phyloP scores from a whole-genome alignment of 371 early-diverging fungal genomes.

The Nosema granulosis region DNA sequence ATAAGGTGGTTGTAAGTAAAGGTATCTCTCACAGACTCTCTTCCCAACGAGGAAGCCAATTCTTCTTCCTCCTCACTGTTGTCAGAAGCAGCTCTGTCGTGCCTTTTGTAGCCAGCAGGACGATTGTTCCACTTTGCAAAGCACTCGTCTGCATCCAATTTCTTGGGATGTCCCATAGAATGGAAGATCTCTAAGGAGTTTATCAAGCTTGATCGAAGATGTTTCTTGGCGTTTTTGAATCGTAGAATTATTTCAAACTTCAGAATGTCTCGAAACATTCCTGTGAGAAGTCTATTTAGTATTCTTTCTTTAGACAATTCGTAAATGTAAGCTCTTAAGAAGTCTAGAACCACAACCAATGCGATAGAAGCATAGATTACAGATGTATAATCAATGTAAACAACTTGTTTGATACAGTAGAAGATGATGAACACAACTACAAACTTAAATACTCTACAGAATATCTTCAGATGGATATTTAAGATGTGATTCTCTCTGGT shows the following conservation, averaged over 20 bases:
- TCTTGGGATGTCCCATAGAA: conserved; percentile 46
- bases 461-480: conserved; percentile 21
- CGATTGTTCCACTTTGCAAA: conserved; percentile 41
- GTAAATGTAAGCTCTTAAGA: conserved; percentile 42
- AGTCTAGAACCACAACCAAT: conserved; percentile 23
- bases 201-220: not conserved
- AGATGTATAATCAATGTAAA: not conserved
- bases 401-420: not conserved
- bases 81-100: not conserved
- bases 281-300: conserved; percentile 50
- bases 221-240: not conserved
- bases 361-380: not conserved
- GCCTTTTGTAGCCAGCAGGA: not conserved
- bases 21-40: not conserved
- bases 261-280: conserved; percentile 55
- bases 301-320: conserved; percentile 37
- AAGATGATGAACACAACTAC: not conserved
- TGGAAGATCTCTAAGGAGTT: conserved; percentile 50
- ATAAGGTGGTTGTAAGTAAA: not conserved
- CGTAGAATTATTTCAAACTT: conserved; percentile 46
- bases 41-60: not conserved
- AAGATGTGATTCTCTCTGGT: not conserved
- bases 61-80: not conserved
- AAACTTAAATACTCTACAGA: conserved; percentile 35
- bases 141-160: conserved; percentile 1